phyloP scores from a whole-genome alignment of 148 eudicot species.

The Fagopyrum esculentum region DNA sequence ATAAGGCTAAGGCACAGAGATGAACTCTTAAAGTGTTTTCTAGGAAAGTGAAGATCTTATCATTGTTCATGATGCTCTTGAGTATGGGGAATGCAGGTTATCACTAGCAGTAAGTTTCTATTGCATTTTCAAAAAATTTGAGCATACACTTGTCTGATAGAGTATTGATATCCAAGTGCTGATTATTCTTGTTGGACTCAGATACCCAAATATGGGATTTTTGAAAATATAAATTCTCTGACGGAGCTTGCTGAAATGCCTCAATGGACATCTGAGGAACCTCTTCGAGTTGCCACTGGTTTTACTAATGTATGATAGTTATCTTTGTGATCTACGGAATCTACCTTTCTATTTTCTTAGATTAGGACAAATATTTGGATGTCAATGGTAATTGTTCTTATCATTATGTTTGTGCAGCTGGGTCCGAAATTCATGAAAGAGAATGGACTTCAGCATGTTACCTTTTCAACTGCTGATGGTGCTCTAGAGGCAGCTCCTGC shows the following conservation, averaged over 20 bases:
- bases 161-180: neutral
- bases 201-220: slow-evolving; percentile 96
- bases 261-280: slow-evolving; percentile 89
- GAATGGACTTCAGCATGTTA: slow-evolving; percentile 68
- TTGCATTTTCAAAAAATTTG: neutral
- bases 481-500: slow-evolving; percentile 99
- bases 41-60: slow-evolving; percentile 91
- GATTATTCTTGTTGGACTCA: slow-evolving; percentile 21
- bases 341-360: slow-evolving; percentile 5
- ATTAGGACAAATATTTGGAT: neutral
- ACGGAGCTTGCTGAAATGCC: slow-evolving; percentile 92
- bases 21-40: slow-evolving; percentile 11
- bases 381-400: neutral
- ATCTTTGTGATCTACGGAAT: slow-evolving; percentile 1
- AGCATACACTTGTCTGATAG: neutral
- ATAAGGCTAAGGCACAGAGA: neutral
- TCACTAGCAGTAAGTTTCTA: slow-evolving; percentile 73
- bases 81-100: slow-evolving; percentile 75
- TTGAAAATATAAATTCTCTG: slow-evolving; percentile 81
- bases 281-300: slow-evolving; percentile 89
- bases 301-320: slow-evolving; percentile 68
- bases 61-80: slow-evolving; percentile 80
- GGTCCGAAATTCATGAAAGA: slow-evolving; percentile 85
- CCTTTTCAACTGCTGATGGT: slow-evolving; percentile 94
- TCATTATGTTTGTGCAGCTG: slow-evolving; percentile 38